Evolutionary conservation across 495 filamentous ascomycete genomes (phyloP), one percentile per base, ranked within the genome.

Genomic region (Neurospora africana): DNA sequence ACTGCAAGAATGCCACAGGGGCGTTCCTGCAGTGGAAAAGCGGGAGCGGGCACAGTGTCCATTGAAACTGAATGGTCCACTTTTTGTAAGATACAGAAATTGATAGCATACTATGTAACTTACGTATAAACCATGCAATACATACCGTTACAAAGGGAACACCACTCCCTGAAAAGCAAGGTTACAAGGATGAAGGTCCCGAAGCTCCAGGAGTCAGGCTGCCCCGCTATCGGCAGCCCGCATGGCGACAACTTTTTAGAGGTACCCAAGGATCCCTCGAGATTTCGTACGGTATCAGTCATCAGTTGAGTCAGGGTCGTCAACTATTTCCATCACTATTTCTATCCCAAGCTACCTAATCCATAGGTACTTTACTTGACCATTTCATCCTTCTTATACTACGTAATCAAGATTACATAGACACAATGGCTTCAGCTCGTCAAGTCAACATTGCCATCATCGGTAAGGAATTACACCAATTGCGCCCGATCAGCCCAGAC

Each of bases 391-490:
- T 21, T 68, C 43, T 35, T 37, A 36, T 36, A 67, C 40, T 47
- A 33, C 33, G 43, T 61, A 37, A 33, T 68, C 27, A 21, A n/a
- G 21, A 70, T 41, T 65, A 13, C 41, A 53, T 23, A 72, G 35
- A 53, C n/a, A 76, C 39, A 71, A 80, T 80, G 78, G 73, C 76
- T 72, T 65, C 78, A 5, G 74, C 72, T 30, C 70, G 74, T 30
- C 78, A 80, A 43, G 73, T 80, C 10, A 76, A 79, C 74, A 79
- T 80, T 72, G 78, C 78, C 69, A 74, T 80, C 70, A 80, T 80
- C 35, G 78, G 78, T 80, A 75, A 37, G 74, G 19, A 71, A 17
- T 61, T 17, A 17, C 47, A 30, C 47, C 47, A 30, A 30, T 61
- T 30, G 47, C 44, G n/a, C 21, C 44, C 23, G 4, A 53, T 44